A percentile compares a stretch with the other conserved stretches of the same genome.
These are phyloP conservation scores for Pestalotiopsis fici DNA, from an alignment of 2,329 filamentous ascomycete genomes.

Conservation along the genomic window DNA sequence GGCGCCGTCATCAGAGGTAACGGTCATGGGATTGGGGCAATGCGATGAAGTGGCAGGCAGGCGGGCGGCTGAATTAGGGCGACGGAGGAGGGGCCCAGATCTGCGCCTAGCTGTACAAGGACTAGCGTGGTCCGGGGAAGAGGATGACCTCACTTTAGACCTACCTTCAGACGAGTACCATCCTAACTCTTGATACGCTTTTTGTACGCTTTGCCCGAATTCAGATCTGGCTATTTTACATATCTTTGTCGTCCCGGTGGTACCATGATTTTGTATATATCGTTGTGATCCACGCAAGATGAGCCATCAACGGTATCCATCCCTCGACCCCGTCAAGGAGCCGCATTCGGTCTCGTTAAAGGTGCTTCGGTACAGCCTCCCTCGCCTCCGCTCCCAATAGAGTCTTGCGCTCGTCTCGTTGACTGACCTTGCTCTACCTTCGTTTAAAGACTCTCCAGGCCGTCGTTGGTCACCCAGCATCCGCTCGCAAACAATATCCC, in stretches of 20 bases:
- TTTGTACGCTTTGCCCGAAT: neutral
- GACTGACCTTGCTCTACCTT: conserved; percentile 14
- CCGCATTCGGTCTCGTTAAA: conserved; percentile 79
- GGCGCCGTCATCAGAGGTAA: neutral
- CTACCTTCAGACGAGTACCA: neutral
- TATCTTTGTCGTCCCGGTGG: neutral
- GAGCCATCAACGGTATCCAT: conserved; percentile 61
- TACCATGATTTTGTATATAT: neutral
- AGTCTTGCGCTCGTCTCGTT: neutral
- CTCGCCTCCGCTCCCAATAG: conserved; percentile 12
- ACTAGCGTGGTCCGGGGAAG: neutral
- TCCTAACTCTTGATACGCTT: neutral
- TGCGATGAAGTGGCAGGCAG: neutral
- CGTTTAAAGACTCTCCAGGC: conserved; percentile 71
- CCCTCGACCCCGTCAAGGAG: conserved; percentile 65
- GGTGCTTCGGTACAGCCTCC: conserved; percentile 61
- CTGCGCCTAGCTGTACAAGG: neutral
- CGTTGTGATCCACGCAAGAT: conserved; percentile 34
- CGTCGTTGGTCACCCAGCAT: conserved; percentile 72
- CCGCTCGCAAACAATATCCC: conserved; percentile 52
- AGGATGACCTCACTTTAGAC: neutral
- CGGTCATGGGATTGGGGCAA: neutral
- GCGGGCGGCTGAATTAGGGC: neutral
- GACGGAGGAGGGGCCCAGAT: neutral
- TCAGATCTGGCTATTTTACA: neutral